A percentile compares a stretch with the other conserved stretches of the same genome.
Conservation (phyloP, 148 eudicot genomes). For the Amaranthus cruentus region DNA sequence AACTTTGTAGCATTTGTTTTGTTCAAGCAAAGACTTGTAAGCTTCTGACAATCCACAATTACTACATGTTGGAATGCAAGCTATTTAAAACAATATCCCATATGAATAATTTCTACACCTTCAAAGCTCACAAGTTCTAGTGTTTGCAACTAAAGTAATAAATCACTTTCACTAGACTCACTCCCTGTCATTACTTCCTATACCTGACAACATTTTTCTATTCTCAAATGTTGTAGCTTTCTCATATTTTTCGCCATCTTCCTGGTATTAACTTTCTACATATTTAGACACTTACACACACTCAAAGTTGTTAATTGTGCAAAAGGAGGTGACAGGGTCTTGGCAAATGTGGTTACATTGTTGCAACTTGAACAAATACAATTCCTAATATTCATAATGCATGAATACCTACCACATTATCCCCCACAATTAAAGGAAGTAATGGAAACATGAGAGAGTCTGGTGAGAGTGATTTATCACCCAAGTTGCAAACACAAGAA, state of each 20-base stretch:
- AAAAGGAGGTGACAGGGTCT: slow-evolving; percentile 11
- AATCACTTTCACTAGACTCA: background rate
- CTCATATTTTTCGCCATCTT: slow-evolving; percentile 5
- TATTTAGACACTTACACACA: slow-evolving; percentile 12
- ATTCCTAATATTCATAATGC: slow-evolving; percentile 18
- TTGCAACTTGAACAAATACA: slow-evolving; percentile 13
- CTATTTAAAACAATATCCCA: slow-evolving; percentile 6
- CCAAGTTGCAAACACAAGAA: slow-evolving; percentile 9
- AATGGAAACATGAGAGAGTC: slow-evolving; percentile 8
- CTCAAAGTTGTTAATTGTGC: slow-evolving; percentile 15
- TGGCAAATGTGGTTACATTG: slow-evolving; percentile 2
- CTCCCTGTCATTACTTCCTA: slow-evolving; percentile 10
- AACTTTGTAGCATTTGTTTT: slow-evolving; percentile 7
- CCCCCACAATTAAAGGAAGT: slow-evolving; percentile 14
- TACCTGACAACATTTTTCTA: slow-evolving; percentile 18
- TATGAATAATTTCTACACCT: slow-evolving; percentile 6
- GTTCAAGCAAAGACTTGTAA: slow-evolving; percentile 11
- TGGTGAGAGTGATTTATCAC: background rate
- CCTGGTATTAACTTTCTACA: slow-evolving; percentile 11
- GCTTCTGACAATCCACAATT: slow-evolving; percentile 12
- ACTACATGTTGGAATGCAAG: slow-evolving; percentile 9
- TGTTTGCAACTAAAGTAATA: slow-evolving; percentile 10
- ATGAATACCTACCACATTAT: background rate
- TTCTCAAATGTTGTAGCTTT: slow-evolving; percentile 19
- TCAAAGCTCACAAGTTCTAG: slow-evolving; percentile 15